phyloP scores from a whole-genome alignment of 768 basidiomycete genomes.

The Pulveroboletus sp. region DNA sequence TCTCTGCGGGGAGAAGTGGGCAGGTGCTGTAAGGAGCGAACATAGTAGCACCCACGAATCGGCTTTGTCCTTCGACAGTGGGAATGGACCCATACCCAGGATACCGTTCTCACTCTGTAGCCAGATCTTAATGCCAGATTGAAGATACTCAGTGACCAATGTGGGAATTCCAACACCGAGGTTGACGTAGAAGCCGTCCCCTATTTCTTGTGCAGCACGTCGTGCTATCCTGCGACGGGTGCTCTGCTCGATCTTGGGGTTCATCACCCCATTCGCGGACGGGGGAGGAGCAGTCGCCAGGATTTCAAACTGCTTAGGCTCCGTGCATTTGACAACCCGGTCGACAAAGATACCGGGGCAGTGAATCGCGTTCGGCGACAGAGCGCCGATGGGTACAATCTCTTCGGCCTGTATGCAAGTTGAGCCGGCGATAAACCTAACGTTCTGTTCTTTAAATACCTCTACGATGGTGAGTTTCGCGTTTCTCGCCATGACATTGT shows the following conservation, averaged over 20 bases:
- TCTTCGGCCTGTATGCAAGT: constrained; percentile 64
- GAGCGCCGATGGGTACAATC: constrained; percentile 76
- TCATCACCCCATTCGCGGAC: constrained; percentile 35
- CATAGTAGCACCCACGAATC: constrained; percentile 62
- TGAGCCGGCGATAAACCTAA: not conserved
- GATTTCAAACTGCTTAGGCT: constrained; percentile 74
- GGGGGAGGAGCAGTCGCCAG: constrained; percentile 55
- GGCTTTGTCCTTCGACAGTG: constrained; percentile 62
- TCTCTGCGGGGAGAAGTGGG: constrained; percentile 50
- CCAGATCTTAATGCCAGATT: constrained; percentile 71
- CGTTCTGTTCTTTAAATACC: constrained; percentile 36
- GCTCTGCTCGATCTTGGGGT: constrained; percentile 49
- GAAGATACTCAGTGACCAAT: constrained; percentile 73
- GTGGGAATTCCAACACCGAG: constrained; percentile 91
- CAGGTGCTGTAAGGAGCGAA: not conserved
- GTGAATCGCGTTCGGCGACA: constrained; percentile 82
- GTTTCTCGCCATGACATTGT: constrained; percentile 78
- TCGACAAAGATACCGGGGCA: constrained; percentile 82
- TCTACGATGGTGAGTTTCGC: constrained; percentile 88
- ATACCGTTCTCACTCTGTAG: constrained; percentile 89
- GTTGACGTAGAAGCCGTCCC: constrained; percentile 83
- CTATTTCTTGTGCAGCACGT: constrained; percentile 84
- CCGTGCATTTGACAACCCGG: constrained; percentile 74
- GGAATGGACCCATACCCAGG: constrained; percentile 84
- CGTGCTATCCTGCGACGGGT: constrained; percentile 71